Evolutionary conservation across 768 basidiomycete genomes (phyloP).

Genomic region (Tricholoma terreum): DNA sequence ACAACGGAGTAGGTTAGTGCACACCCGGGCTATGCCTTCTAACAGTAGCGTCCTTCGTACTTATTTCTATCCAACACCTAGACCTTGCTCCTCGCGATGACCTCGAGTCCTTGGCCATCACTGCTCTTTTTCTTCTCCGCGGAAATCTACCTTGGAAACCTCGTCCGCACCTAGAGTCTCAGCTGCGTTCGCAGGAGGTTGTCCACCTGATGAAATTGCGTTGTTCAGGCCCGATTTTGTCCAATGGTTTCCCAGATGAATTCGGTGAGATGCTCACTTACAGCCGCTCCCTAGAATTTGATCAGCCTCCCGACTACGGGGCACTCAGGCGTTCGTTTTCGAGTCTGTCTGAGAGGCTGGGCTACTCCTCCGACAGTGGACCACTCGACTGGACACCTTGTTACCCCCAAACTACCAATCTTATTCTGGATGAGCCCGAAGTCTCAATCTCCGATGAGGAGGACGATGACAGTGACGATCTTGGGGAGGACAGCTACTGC

Average conservation of each 20-base stretch:
- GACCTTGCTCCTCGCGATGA: slow-evolving; percentile 44
- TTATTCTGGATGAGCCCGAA: slow-evolving; percentile 11
- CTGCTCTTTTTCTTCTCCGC: slow-evolving; percentile 53
- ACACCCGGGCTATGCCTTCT: slow-evolving; percentile 5
- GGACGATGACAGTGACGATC: slow-evolving; percentile 10
- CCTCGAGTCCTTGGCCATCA: slow-evolving; percentile 53
- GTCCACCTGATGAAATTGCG: slow-evolving; percentile 13
- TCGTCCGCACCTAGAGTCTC: slow-evolving; percentile 12
- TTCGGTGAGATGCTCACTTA: slow-evolving; percentile 21
- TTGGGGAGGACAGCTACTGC: slow-evolving; percentile 15
- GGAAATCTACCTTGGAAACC: slow-evolving; percentile 38
- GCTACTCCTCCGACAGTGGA: slow-evolving; percentile 11
- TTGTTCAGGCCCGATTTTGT: slow-evolving; percentile 14
- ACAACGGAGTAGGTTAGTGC: slow-evolving; percentile 27
- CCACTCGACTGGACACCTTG: slow-evolving; percentile 19
- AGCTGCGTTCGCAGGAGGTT: slow-evolving; percentile 14
- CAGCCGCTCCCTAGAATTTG: slow-evolving; percentile 19
- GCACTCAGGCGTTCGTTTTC: slow-evolving; percentile 10
- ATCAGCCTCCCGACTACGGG: slow-evolving; percentile 20
- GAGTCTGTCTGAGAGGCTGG: slow-evolving; percentile 13
- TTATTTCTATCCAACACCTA: slow-evolving; percentile 8
- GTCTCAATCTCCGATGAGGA: slow-evolving; percentile 12
- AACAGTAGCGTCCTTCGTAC: slow-evolving; percentile 5
- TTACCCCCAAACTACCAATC: slow-evolving; percentile 9
- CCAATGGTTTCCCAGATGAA: slow-evolving; percentile 18